These are phyloP conservation scores for Prosopis cineraria DNA, from an alignment of 306 rosid genomes.

Conservation along the genomic window DNA sequence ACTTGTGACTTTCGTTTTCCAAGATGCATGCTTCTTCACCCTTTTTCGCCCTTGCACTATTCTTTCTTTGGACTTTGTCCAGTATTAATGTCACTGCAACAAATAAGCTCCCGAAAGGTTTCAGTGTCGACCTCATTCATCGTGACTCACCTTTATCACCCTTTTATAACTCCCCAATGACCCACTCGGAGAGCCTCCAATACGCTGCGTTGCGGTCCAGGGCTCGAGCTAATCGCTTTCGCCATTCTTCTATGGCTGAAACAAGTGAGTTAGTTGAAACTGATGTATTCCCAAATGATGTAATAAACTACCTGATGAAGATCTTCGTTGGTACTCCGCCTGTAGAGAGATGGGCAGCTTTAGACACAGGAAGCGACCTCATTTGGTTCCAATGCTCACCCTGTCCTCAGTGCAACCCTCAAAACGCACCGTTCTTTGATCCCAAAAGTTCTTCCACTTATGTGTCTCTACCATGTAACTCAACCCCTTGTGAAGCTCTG, in stretches of 20 bases:
- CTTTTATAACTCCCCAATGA: conserved; percentile 21
- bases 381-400: conserved; percentile 39
- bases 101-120: neutral
- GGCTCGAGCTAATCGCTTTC: neutral
- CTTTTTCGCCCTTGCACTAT: neutral
- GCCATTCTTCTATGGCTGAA: neutral
- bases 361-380: conserved; percentile 41
- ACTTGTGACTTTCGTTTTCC: no score
- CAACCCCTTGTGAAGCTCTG: conserved; percentile 1
- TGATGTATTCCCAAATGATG: neutral
- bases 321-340: conserved; percentile 40
- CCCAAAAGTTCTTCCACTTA: conserved; percentile 28
- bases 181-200: neutral
- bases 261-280: neutral
- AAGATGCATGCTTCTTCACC: neutral
- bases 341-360: conserved; percentile 5
- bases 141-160: conserved; percentile 37
- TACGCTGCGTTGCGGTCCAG: conserved; percentile 23
- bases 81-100: neutral
- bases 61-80: neutral
- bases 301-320: conserved; percentile 31
- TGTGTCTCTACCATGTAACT: neutral
- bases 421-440: conserved; percentile 20
- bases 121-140: conserved; percentile 36
- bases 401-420: conserved; percentile 5